These are phyloP conservation scores for Takakia lepidozioides DNA, from an alignment of 225 moss, liverwort and hornwort species.

Conservation along the genomic window DNA sequence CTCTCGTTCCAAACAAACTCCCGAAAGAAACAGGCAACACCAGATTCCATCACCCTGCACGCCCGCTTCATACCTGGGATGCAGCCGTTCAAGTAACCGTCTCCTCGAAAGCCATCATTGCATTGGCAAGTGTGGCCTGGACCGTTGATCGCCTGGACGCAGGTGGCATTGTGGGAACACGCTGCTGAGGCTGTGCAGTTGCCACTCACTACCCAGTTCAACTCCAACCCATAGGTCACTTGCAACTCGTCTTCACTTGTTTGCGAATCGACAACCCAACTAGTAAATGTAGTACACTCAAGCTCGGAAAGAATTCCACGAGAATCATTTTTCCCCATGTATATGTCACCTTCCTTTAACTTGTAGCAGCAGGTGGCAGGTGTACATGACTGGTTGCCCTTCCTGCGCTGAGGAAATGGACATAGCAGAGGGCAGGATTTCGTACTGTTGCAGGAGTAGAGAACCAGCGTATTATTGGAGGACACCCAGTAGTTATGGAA, in stretches of 20 bases:
- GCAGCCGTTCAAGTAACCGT: slow-evolving; percentile 4
- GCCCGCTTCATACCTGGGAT: neutral
- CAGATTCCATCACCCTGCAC: neutral
- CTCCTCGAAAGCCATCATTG: slow-evolving; percentile 1
- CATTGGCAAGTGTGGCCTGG: slow-evolving; percentile 1
- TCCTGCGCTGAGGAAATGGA: neutral
- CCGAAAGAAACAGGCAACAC: neutral
- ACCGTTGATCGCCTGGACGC: neutral
- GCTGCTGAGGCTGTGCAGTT: neutral
- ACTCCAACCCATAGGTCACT: slow-evolving; percentile 5
- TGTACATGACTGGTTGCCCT: neutral
- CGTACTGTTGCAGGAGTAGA: neutral
- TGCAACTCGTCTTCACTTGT: slow-evolving; percentile 6
- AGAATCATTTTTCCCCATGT: slow-evolving; percentile 2
- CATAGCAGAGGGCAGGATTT: neutral
- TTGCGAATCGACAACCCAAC: slow-evolving; percentile 3
- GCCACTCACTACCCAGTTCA: neutral
- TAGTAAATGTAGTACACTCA: slow-evolving; percentile 1
- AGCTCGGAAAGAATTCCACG: neutral
- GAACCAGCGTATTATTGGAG: neutral
- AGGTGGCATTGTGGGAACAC: slow-evolving; percentile 3
- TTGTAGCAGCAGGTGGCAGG: slow-evolving; percentile 1
- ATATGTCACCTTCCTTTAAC: neutral
- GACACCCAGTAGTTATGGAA: slow-evolving; percentile 1
- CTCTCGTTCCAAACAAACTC: too few relatives aligned